Base-by-base conservation (phyloP, 2,329 filamentous ascomycete genomes). In the Phaeosphaeriaceae sp. region DNA sequence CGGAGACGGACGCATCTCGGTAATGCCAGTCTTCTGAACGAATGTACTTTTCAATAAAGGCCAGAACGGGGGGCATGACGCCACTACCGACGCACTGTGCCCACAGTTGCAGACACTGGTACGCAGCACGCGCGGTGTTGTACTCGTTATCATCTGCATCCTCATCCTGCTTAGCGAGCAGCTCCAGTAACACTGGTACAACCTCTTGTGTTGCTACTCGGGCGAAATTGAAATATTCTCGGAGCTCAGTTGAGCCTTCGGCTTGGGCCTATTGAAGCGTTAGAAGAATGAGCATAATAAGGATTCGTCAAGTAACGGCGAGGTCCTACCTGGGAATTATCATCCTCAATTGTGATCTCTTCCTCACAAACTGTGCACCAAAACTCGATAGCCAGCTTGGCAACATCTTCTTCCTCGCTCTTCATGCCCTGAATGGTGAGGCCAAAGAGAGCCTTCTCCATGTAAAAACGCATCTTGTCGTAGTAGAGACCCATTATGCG, bases 321-420 rank as follows among this genome's bases (percentile, higher is more conserved):
- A 30, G 21, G 6, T 8, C 49, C 62, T 77, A 89, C 86, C 76
- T 89, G 86, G 59, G 86, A 83, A 74, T 99, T 99, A 76, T 99
- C 94, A 70, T 99, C 94, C 71, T 99, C 94, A 67, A 99, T 97
- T 58, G 88, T 88, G 65, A 97, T 93, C 76, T 99, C 94, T 77
- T 99, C 94, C 74, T 99, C 94, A 75, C 94, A 99, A 40, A 99
- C 94, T n/a, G 94, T 97, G 81, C 93, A 97, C 94, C 94, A 99
- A 79, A 99, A 99, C 74, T 99, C 94, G 61, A 99, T 92, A 30
- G 94, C 94, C 48, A 99, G 83, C 83, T 99, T 99, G 55, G 94
- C 90, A 45, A 99, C 94, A 72, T 99, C 94, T 76, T 99, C 94
- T 65, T 99, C 94, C 6, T 92, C 88, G 66, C 87, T 95, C 84